phyloP scores from a whole-genome alignment of 345 rosid genomes.

The Linum lewisii region DNA sequence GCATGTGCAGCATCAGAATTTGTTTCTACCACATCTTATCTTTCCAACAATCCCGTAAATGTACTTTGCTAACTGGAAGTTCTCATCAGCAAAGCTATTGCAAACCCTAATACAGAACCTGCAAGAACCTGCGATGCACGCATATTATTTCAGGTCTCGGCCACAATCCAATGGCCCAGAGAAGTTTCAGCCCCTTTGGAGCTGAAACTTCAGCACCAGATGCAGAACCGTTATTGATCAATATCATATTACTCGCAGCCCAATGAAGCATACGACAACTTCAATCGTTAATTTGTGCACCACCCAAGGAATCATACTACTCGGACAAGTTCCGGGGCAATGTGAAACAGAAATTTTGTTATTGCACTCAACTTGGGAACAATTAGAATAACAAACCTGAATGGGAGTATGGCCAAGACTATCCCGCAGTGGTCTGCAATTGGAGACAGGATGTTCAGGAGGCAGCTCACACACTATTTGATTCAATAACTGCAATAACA shows the following conservation, averaged over 20 bases:
- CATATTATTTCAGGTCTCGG: no score
- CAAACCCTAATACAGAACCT: constrained; percentile 39
- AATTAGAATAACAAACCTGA: constrained; percentile 29
- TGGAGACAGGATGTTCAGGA: constrained; percentile 52
- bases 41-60: not conserved
- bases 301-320: no score
- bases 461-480: constrained; percentile 65
- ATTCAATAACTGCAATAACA: constrained; percentile 40
- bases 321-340: not conserved
- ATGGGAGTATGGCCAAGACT: constrained; percentile 60
- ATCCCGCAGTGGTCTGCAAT: constrained; percentile 44
- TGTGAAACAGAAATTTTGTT: not conserved
- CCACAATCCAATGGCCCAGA: no score
- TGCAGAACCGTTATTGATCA: no score
- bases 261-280: not conserved
- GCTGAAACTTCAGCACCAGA: no score
- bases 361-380: not conserved
- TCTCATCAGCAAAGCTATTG: constrained; percentile 39
- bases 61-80: constrained; percentile 16
- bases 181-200: no score
- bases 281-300: not conserved
- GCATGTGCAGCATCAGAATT: not conserved
- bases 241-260: not conserved
- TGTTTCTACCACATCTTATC: not conserved
- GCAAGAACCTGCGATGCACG: constrained; percentile 66